Evolutionary conservation across 2,329 filamentous ascomycete genomes (phyloP), one percentile per base, ranked within the genome.

Genomic region (Calonectria fujianensis): DNA sequence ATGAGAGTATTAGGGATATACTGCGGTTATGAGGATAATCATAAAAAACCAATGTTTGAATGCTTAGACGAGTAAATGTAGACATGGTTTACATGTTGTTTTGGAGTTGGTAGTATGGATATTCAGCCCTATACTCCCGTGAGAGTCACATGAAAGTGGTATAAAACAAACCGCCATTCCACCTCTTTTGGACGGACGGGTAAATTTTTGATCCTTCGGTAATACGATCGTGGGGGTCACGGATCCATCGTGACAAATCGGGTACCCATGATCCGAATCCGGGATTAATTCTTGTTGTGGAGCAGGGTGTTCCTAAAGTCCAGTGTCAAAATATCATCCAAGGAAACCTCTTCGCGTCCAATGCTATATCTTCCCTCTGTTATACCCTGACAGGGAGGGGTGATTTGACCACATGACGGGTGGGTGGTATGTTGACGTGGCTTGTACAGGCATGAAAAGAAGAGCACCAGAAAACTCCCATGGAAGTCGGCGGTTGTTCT

Each of bases 181-280:
- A 11, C 63, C 29, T 35, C 6, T 20, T 64, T 45, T 16, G 16
- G n/a, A 7, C 7, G 13, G 13, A 31, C 8, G 13, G 31, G 13
- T 9, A 10, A n/a, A 50, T 1, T 10, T 50, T 50, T 24, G 24
- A 27, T 7, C 11, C 39, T 54, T 20, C 29, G 66, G 57, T 24
- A 69, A 57, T 54, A 32, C 41, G 11, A 57, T 65, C 71, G 71
- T 73, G 65, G 71, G 70, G 71, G 39, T 37, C 18, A 50, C 48
- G 65, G 65, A 65, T 73, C 57, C 65, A 57, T 50, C 16, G 18
- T 57, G 65, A 50, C 71, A 59, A 64, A 73, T 69, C 65, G 50
- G 71, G 71, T 24, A 69, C 37, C 32, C 27, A 14, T 31, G 32
- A 48, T 73, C 65, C 57, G 65, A 48, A 16, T 20, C 63, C 37